Conservation (phyloP, 73 alveolate genomes). For the Symbiodinium pilosum region DNA sequence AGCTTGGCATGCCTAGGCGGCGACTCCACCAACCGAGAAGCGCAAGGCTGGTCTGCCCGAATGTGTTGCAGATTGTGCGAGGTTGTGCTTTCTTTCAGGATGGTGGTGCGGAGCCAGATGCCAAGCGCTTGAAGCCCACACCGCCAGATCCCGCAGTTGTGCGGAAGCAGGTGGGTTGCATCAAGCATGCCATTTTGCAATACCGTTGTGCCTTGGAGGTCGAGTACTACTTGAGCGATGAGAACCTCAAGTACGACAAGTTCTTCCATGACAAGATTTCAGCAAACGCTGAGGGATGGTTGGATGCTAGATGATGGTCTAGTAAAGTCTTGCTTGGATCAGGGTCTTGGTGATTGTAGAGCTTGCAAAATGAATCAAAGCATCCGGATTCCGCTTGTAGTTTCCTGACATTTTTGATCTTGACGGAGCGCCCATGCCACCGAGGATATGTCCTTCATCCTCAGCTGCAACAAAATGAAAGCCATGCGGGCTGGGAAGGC, state of each 20-base stretch:
- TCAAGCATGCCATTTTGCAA: background rate
- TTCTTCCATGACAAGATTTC: conserved; percentile 97
- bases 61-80: too few species aligned
- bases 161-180: conserved; percentile 54
- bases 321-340: background rate
- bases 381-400: too few species aligned
- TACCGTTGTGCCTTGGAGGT: background rate
- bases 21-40: conserved; percentile 20
- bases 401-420: too few species aligned
- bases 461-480: conserved; percentile 98
- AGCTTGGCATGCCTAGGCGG: background rate
- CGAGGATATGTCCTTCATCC: conserved; percentile 96
- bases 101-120: conserved; percentile 9
- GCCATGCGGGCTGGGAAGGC: conserved; percentile 87
- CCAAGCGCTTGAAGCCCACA: conserved; percentile 88
- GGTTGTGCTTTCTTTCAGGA: too few species aligned
- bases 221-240: conserved; percentile 97
- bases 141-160: conserved; percentile 91
- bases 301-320: background rate
- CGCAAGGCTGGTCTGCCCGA: conserved; percentile 9
- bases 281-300: conserved; percentile 91
- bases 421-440: too few species aligned
- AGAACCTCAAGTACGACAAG: conserved; percentile 96
- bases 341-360: background rate
- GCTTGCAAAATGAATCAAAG: too few species aligned